These are phyloP conservation scores for Nelumbo lutea DNA, from an alignment of 164 flowering plant genomes.

Conservation along the genomic window DNA sequence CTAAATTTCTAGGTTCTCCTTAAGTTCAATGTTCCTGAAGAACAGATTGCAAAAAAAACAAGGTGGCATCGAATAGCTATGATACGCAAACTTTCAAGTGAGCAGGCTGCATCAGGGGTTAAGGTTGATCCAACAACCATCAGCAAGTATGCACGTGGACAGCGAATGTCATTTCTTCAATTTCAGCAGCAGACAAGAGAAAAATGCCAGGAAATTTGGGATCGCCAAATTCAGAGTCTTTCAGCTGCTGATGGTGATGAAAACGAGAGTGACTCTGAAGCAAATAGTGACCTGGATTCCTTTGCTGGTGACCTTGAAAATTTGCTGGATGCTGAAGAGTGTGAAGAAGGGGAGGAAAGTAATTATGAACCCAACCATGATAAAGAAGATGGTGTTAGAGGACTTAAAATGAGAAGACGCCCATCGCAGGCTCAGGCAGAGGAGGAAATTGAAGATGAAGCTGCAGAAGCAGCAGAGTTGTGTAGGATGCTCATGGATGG, in stretches of 20 bases:
- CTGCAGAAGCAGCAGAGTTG: slow-evolving; percentile 93
- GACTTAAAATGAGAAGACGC: slow-evolving; percentile 83
- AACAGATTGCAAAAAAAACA: slow-evolving; percentile 80
- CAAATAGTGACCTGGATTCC: slow-evolving; percentile 93
- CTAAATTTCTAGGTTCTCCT: slow-evolving; percentile 66
- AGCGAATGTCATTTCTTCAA: slow-evolving; percentile 97
- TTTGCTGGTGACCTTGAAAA: slow-evolving; percentile 98
- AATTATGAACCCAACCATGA: slow-evolving; percentile 48
- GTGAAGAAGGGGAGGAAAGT: slow-evolving; percentile 69
- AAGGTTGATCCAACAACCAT: slow-evolving; percentile 85
- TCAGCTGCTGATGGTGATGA: slow-evolving; percentile 73
- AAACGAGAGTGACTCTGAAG: slow-evolving; percentile 87
- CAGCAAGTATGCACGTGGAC: slow-evolving; percentile 94
- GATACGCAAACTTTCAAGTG: slow-evolving; percentile 97
- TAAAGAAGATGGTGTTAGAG: slow-evolving; percentile 65
- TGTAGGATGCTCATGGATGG: slow-evolving; percentile 96
- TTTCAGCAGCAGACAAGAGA: slow-evolving; percentile 96
- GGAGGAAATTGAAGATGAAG: slow-evolving; percentile 97
- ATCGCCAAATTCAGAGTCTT: slow-evolving; percentile 78
- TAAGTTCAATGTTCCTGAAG: slow-evolving; percentile 88
- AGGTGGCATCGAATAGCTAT: slow-evolving; percentile 98
- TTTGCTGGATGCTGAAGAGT: slow-evolving; percentile 95
- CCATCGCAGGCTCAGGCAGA: slow-evolving; percentile 69
- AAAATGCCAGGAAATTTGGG: slow-evolving; percentile 99
- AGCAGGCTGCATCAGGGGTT: slow-evolving; percentile 91